A percentile compares a stretch with the other conserved stretches of the same genome.
phyloP scores from a whole-genome alignment of 1,284 basidiomycete species.

The Trichosporon ovoides region DNA sequence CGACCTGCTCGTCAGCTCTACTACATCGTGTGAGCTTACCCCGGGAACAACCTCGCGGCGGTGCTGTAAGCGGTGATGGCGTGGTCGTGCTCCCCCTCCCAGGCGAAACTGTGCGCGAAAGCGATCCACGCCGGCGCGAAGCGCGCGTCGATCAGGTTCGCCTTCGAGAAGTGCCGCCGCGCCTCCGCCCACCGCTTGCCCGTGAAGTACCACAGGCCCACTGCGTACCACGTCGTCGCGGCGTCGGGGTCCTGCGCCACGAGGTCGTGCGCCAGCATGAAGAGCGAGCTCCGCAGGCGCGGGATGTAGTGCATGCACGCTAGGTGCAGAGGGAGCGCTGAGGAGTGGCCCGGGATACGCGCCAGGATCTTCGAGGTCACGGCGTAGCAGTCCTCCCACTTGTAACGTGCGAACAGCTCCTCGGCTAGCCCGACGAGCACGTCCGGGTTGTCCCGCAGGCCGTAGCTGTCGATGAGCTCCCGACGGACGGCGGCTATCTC shows the following conservation, averaged over 20 bases:
- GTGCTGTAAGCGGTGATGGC: conserved; percentile 98
- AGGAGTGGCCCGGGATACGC: conserved; percentile 71
- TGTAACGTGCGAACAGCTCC: conserved; percentile 76
- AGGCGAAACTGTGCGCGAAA: conserved; percentile 93
- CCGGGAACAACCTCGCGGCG: conserved; percentile 86
- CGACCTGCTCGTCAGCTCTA: conserved; percentile 56
- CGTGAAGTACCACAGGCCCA: conserved; percentile 92
- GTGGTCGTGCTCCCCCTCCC: conserved; percentile 97
- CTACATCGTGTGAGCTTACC: conserved; percentile 55
- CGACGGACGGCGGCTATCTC: conserved; percentile 73
- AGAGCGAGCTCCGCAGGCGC: conserved; percentile 83
- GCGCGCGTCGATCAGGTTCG: conserved; percentile 90
- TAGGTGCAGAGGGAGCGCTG: conserved; percentile 85
- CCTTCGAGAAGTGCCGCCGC: conserved; percentile 90
- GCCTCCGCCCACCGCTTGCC: conserved; percentile 83
- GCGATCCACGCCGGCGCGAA: conserved; percentile 97
- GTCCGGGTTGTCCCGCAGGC: conserved; percentile 82
- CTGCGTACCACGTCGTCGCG: conserved; percentile 94
- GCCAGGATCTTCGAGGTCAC: conserved; percentile 83
- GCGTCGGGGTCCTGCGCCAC: conserved; percentile 89
- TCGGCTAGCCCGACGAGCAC: conserved; percentile 88
- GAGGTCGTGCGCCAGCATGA: conserved; percentile 91
- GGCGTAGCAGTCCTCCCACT: conserved; percentile 88
- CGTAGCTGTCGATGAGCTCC: conserved; percentile 69
- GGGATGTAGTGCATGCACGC: conserved; percentile 95